phyloP scores from a whole-genome alignment of 2,329 filamentous ascomycete species.

The Calonectria henricotiae region DNA sequence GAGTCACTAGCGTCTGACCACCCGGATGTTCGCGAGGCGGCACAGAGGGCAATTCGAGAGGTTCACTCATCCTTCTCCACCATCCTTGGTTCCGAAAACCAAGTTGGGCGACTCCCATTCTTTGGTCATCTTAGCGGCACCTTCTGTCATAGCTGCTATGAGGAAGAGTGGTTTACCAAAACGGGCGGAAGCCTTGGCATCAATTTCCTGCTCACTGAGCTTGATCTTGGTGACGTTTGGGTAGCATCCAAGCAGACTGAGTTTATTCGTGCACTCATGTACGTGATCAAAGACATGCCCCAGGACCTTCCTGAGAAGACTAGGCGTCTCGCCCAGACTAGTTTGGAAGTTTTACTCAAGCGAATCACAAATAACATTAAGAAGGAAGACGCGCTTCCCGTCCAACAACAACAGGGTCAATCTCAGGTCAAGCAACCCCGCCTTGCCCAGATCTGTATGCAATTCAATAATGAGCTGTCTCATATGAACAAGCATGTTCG shows the following conservation, averaged over 20 bases:
- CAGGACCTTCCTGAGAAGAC: slow-evolving; percentile 94
- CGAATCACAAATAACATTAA: slow-evolving; percentile 85
- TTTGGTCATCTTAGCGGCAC: slow-evolving; percentile 87
- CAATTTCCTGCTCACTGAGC: slow-evolving; percentile 86
- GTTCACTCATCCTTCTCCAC: slow-evolving; percentile 83
- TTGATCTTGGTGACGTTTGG: slow-evolving; percentile 90
- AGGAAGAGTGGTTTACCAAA: slow-evolving; percentile 99
- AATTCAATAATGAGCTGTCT: slow-evolving; percentile 89
- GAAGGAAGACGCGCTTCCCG: slow-evolving; percentile 77
- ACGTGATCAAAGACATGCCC: slow-evolving; percentile 98
- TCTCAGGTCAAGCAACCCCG: slow-evolving; percentile 70
- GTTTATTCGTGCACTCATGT: slow-evolving; percentile 92
- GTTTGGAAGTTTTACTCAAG: slow-evolving; percentile 84
- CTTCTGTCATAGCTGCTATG: slow-evolving; percentile 96
- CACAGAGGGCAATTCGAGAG: slow-evolving; percentile 83
- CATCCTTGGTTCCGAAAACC: slow-evolving; percentile 83
- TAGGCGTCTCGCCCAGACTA: slow-evolving; percentile 85
- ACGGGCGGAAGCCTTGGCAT: slow-evolving; percentile 94
- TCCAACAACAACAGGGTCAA: slow-evolving; percentile 62
- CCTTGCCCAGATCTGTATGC: slow-evolving; percentile 84
- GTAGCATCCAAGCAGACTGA: slow-evolving; percentile 87
- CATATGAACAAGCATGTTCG: slow-evolving; percentile 98
- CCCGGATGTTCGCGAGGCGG: slow-evolving; percentile 84
- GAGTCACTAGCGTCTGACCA: slow-evolving; percentile 93
- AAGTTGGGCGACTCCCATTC: slow-evolving; percentile 84